Evolutionary conservation across 768 basidiomycete species (phyloP).

Genomic region (Leccinum barrowsii): DNA sequence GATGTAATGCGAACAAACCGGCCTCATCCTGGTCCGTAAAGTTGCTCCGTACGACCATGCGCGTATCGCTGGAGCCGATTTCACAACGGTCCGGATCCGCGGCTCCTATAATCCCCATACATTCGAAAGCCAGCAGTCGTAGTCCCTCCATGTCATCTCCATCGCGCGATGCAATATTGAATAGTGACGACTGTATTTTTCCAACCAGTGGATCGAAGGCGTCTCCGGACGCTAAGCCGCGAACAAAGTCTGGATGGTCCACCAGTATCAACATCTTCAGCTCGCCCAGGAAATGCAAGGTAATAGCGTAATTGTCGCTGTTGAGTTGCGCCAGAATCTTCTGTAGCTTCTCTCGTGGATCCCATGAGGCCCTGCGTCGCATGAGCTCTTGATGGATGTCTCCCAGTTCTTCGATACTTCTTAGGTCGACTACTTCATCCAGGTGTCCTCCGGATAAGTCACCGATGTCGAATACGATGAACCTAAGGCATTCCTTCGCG

Average conservation of each 20-base stretch:
- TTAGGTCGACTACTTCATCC: constrained; percentile 78
- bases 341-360: constrained; percentile 51
- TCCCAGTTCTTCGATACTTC: constrained; percentile 62
- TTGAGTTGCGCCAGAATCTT: constrained; percentile 69
- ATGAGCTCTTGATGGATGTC: constrained; percentile 42
- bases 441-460: constrained; percentile 52
- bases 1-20: constrained; percentile 74
- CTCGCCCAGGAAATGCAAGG: constrained; percentile 70
- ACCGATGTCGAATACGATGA: constrained; percentile 65
- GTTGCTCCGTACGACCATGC: constrained; percentile 75
- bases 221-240: constrained; percentile 73
- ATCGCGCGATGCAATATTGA: constrained; percentile 72
- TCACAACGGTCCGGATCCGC: constrained; percentile 93
- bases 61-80: constrained; percentile 50
- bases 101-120: constrained; percentile 88
- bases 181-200: constrained; percentile 59
- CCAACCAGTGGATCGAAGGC: constrained; percentile 78
- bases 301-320: constrained; percentile 80
- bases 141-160: constrained; percentile 69
- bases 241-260: constrained; percentile 51
- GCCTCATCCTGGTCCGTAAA: constrained; percentile 79
- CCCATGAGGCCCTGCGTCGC: constrained; percentile 44
- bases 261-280: constrained; percentile 60
- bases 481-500: constrained; percentile 60
- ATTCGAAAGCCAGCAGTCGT: constrained; percentile 77